Percentiles rank a stretch among this genome's conserved stretches.
These are phyloP conservation scores for Diplocarpon rosae DNA, from an alignment of 2,329 filamentous ascomycete genomes.

Conservation along the genomic window DNA sequence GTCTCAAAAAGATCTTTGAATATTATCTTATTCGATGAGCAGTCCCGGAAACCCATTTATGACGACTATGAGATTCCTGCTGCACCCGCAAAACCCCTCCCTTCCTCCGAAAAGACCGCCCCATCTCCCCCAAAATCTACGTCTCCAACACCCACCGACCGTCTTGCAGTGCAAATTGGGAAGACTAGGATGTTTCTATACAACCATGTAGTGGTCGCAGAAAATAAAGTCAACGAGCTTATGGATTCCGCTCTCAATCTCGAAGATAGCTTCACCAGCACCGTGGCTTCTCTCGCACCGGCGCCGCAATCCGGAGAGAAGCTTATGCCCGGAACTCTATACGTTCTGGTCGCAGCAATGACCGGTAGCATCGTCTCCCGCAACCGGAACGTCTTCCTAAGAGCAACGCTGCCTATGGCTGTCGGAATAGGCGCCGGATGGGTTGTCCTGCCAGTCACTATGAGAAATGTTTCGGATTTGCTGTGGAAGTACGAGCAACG, in stretches of 20 bases:
- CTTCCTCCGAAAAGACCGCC: slow-evolving; percentile 11
- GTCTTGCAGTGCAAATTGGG: slow-evolving; percentile 73
- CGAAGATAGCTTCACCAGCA: slow-evolving; percentile 83
- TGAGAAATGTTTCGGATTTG: slow-evolving; percentile 76
- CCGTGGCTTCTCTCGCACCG: slow-evolving; percentile 79
- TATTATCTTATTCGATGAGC: slow-evolving; percentile 6
- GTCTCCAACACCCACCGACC: slow-evolving; percentile 74
- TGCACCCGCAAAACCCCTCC: slow-evolving; percentile 22
- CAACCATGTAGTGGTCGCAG: slow-evolving; percentile 58
- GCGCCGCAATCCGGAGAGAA: slow-evolving; percentile 76
- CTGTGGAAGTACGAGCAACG: slow-evolving; percentile 88
- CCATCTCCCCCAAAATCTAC: slow-evolving; percentile 24
- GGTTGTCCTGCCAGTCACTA: slow-evolving; percentile 78
- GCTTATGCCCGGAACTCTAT: slow-evolving; percentile 80
- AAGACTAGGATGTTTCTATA: slow-evolving; percentile 72
- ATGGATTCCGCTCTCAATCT: slow-evolving; percentile 74
- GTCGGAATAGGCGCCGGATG: slow-evolving; percentile 77
- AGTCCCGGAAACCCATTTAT: slow-evolving; percentile 67
- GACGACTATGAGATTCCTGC: slow-evolving; percentile 47
- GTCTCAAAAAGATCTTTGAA: background rate
- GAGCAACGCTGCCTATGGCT: slow-evolving; percentile 63
- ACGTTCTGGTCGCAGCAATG: slow-evolving; percentile 91
- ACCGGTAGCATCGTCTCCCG: slow-evolving; percentile 83
- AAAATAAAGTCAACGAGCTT: slow-evolving; percentile 72
- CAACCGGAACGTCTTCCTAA: slow-evolving; percentile 75